A percentile compares a stretch with the other conserved stretches of the same genome.
Conservation (phyloP, 2,329 filamentous ascomycete genomes). For the Penicillium griseofulvum region DNA sequence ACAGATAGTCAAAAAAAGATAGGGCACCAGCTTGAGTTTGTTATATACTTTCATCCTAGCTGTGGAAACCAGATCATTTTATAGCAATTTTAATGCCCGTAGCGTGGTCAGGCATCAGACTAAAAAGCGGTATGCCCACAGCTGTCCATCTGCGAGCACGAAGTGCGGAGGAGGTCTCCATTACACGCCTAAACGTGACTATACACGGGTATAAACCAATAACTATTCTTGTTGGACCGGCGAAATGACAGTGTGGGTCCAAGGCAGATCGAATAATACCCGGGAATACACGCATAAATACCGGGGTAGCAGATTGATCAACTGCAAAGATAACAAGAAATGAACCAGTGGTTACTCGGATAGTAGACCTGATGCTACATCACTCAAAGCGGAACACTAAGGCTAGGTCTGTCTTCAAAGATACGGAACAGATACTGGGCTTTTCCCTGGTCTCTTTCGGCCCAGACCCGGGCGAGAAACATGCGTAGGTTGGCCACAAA, state of each 20-base stretch:
- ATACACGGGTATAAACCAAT: background rate
- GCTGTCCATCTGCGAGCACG: background rate
- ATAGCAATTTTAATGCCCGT: background rate
- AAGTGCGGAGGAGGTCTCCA: background rate
- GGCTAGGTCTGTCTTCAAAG: background rate
- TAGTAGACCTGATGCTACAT: background rate
- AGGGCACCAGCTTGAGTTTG: background rate
- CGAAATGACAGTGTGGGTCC: background rate
- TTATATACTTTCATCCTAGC: background rate
- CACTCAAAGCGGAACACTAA: background rate
- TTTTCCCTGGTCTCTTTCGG: background rate
- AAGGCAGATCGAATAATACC: background rate
- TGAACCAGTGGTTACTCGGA: background rate
- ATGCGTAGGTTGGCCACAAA: slow-evolving; percentile 1
- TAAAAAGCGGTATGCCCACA: background rate
- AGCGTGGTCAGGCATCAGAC: background rate
- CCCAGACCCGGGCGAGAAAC: slow-evolving; percentile 1
- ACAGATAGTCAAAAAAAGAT: background rate
- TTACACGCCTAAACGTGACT: background rate
- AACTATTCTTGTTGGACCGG: background rate
- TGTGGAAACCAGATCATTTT: background rate
- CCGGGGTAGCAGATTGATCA: background rate
- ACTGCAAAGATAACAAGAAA: background rate
- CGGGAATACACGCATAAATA: background rate
- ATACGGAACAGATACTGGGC: slow-evolving; percentile 1